phyloP scores from a whole-genome alignment of 108 stramenopile species.

The Pseudonitzschia delicatissima region DNA sequence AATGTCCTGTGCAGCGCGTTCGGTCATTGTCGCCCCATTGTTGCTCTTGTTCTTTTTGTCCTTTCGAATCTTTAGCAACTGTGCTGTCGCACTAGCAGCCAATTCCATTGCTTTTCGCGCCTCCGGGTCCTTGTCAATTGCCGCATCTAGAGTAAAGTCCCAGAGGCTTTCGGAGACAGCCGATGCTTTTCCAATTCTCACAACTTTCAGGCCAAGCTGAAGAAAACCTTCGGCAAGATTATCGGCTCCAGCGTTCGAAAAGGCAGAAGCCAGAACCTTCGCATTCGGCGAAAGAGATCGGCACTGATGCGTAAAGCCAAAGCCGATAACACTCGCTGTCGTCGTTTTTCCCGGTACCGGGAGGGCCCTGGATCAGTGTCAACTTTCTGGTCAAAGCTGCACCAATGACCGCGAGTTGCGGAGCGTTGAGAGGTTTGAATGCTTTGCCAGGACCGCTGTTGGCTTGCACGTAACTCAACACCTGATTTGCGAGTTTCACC shows the following conservation, averaged over 20 bases:
- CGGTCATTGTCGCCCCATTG: conserved; percentile 33
- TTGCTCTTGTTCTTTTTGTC: conserved; percentile 34
- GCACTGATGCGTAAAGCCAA: conserved; percentile 86
- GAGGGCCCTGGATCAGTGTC: conserved; percentile 83
- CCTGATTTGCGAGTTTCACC: conserved; percentile 55
- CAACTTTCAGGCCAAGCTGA: conserved; percentile 70
- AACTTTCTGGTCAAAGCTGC: conserved; percentile 78
- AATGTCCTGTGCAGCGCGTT: conserved; percentile 57
- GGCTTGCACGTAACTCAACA: conserved; percentile 57
- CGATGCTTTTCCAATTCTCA: conserved; percentile 84
- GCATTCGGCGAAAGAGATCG: conserved; percentile 57
- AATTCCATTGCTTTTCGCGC: conserved; percentile 69
- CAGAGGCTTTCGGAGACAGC: conserved; percentile 71
- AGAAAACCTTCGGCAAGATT: conserved; percentile 75
- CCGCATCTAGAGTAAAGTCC: conserved; percentile 75
- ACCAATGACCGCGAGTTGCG: conserved; percentile 74
- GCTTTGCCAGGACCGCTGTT: conserved; percentile 38
- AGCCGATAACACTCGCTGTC: conserved; percentile 71
- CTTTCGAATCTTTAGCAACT: conserved; percentile 38
- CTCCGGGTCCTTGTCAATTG: conserved; percentile 65
- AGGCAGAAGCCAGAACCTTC: conserved; percentile 85
- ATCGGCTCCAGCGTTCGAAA: conserved; percentile 86
- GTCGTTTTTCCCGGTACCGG: conserved; percentile 79
- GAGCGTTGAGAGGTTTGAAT: conserved; percentile 68
- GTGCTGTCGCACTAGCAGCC: conserved; percentile 62